Evolutionary conservation across 2,329 filamentous ascomycete genomes (phyloP), one percentile per base, ranked within the genome.

Genomic region (Dothiorella sarmentorum): DNA sequence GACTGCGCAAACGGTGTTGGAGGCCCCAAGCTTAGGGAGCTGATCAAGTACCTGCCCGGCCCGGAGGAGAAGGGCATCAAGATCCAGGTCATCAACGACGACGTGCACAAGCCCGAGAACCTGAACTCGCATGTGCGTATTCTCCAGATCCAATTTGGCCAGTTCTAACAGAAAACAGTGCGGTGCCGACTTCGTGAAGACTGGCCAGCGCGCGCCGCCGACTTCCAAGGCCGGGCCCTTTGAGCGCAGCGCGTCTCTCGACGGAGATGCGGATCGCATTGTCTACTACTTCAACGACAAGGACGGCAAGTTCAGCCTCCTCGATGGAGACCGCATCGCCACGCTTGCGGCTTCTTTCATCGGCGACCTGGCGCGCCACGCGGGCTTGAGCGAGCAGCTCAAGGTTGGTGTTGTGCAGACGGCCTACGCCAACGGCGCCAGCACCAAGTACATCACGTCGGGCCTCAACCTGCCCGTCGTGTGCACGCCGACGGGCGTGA

Each of bases 1-100:
- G 94, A 99, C 74, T 96, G 93, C 73, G 94, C 94, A 68, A 99
- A 99, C 69, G 94, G 94, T 67, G 91, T 99, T 60, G 94, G 94
- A 66, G 94, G 91, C 3, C 92, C 93, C 38, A 96, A 97, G 78
- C 78, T 99, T 65, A 80, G 81, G 62, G 90, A 96, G 73, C 81
- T 97, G 63, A 81, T 97, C 68, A 96, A 96, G 73, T 82, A 89
- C 68, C 79, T 97, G 55, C 87, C 89, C 59, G 76, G 83, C 62
- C 82, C 85, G 35, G 75, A 79, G 59, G 84, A 88, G 67, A 85
- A 87, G 47, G 83, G 83, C 20, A 77, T 97, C 56, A 85, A 96
- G 59, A 87, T 96, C 76, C 90, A 88, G 72, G 84, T 97, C 55
- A 84, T 93, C 75, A 97, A 97, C 68, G 92, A 97, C 73, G 89